phyloP scores from a whole-genome alignment of 257 asterid genomes.

The Nicotiana undulata region DNA sequence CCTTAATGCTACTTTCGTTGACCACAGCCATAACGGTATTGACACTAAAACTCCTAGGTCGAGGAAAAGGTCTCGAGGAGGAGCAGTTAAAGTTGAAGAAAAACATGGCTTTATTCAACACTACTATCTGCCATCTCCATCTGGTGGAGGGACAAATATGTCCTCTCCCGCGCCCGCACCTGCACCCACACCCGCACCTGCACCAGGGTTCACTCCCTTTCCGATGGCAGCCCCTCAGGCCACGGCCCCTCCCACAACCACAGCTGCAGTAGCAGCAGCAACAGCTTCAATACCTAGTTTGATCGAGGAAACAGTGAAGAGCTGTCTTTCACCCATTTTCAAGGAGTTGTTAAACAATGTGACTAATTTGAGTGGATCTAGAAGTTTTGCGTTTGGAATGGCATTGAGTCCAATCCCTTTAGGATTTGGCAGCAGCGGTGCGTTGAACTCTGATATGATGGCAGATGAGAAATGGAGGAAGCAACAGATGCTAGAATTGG shows the following conservation, averaged over 20 bases:
- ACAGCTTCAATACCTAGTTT: constrained; percentile 34
- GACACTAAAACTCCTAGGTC: constrained; percentile 56
- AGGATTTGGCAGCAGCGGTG: constrained; percentile 37
- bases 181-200: no score
- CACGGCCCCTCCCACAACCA: not conserved
- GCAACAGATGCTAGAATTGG: constrained; percentile 93
- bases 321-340: constrained; percentile 72
- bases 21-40: constrained; percentile 30
- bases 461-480: constrained; percentile 78
- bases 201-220: not conserved
- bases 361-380: constrained; percentile 24
- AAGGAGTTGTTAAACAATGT: constrained; percentile 62
- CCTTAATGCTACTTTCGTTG: constrained; percentile 33
- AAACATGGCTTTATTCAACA: not conserved
- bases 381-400: constrained; percentile 22
- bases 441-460: constrained; percentile 31
- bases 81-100: constrained; percentile 50
- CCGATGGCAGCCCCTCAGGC: not conserved
- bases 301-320: constrained; percentile 86
- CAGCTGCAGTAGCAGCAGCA: constrained; percentile 17
- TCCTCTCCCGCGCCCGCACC: not conserved
- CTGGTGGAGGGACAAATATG: not conserved
- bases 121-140: not conserved
- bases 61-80: constrained; percentile 52
- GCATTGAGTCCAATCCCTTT: constrained; percentile 48